Conservation (phyloP, 2,329 filamentous ascomycete genomes). For the Ceratocystiopsis sp. region DNA sequence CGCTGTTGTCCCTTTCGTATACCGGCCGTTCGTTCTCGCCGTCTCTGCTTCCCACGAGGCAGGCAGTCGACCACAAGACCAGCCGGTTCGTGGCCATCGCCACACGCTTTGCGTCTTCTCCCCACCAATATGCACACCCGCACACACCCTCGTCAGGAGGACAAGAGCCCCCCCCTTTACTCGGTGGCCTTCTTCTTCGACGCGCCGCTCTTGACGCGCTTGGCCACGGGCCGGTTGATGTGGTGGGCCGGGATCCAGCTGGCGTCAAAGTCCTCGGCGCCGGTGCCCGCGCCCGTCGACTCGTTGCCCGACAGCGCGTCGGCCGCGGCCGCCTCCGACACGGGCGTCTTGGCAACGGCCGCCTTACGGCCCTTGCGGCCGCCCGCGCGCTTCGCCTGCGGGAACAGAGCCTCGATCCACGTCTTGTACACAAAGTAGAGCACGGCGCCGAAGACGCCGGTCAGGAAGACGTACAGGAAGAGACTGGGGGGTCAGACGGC, state of each 20-base stretch:
- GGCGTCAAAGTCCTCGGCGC: constrained; percentile 61
- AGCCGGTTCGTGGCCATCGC: no score
- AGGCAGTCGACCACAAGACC: no score
- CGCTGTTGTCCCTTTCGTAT: no score
- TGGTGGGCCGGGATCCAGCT: constrained; percentile 88
- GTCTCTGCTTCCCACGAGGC: no score
- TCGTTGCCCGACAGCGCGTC: constrained; percentile 46
- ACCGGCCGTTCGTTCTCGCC: no score
- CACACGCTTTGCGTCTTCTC: no score
- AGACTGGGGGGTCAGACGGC: constrained; percentile 39
- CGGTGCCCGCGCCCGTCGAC: constrained; percentile 49
- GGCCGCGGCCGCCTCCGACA: constrained; percentile 26
- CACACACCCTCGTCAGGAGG: no score
- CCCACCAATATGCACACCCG: no score
- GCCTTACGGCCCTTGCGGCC: constrained; percentile 51
- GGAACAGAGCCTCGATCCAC: constrained; percentile 92
- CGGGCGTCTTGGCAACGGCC: neutral
- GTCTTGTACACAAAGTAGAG: constrained; percentile 97
- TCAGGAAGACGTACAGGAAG: constrained; percentile 91
- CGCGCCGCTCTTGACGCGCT: constrained; percentile 44
- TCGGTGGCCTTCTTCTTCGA: constrained; percentile 23
- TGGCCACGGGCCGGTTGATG: constrained; percentile 66
- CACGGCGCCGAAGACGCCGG: constrained; percentile 58
- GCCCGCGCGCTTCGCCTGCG: constrained; percentile 59
- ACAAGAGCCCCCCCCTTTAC: no score